Conservation (phyloP, 2,329 filamentous ascomycete species). For the Aspergillus sp. region DNA sequence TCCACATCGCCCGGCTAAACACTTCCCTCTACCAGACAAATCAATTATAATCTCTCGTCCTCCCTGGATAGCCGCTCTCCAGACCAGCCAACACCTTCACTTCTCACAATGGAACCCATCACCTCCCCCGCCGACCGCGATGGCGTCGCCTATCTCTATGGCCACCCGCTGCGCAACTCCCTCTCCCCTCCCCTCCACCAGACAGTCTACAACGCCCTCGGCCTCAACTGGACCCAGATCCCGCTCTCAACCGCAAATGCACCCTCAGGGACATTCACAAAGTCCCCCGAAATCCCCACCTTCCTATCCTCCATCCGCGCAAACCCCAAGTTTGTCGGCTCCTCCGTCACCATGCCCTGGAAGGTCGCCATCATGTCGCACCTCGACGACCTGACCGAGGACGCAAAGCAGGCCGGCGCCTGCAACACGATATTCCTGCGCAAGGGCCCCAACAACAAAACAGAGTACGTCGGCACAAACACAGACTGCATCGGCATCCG, state of each 20-base stretch:
- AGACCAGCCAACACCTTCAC: neutral
- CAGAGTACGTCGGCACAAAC: constrained; percentile 70
- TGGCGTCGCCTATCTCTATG: constrained; percentile 57
- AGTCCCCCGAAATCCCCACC: constrained; percentile 34
- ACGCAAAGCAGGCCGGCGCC: constrained; percentile 71
- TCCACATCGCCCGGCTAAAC: constrained; percentile 1
- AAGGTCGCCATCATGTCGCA: constrained; percentile 74
- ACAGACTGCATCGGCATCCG: constrained; percentile 78
- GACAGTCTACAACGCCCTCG: constrained; percentile 53
- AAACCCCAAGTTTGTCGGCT: constrained; percentile 53
- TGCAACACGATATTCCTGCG: constrained; percentile 76
- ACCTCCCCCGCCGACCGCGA: constrained; percentile 39
- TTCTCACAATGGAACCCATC: constrained; percentile 28
- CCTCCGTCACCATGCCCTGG: constrained; percentile 80
- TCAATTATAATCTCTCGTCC: neutral
- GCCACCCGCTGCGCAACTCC: constrained; percentile 57
- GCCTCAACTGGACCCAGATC: constrained; percentile 54
- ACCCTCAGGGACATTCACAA: constrained; percentile 29
- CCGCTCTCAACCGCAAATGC: constrained; percentile 41
- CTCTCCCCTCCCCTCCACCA: constrained; percentile 57
- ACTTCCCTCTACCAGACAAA: neutral
- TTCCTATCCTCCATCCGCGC: constrained; percentile 36
- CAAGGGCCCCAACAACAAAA: constrained; percentile 40
- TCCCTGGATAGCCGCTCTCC: neutral
- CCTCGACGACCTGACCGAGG: constrained; percentile 70